A percentile compares a stretch with the other conserved stretches of the same genome.
phyloP scores from a whole-genome alignment of 257 asterid species.

The Handroanthus guayacan region DNA sequence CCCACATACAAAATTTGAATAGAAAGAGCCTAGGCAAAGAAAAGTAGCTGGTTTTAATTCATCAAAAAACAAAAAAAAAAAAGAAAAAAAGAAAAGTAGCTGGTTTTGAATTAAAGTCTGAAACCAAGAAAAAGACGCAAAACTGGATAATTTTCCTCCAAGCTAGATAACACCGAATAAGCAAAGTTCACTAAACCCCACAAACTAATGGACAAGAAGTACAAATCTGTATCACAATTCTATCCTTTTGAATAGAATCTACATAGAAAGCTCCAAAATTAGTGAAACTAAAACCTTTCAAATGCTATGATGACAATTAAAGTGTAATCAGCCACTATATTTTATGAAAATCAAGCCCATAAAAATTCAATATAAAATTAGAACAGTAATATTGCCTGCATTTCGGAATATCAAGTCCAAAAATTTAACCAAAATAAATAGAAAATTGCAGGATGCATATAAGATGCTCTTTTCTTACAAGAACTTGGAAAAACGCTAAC shows the following conservation, averaged over 20 bases:
- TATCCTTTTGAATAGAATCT: constrained; percentile 1
- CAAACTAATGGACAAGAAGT: constrained; percentile 4
- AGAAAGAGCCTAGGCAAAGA: not conserved
- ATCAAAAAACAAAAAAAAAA: too few relatives aligned
- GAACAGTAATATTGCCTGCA: not conserved
- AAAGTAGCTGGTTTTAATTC: not conserved
- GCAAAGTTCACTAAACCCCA: not conserved
- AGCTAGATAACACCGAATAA: not conserved
- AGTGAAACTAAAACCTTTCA: not conserved
- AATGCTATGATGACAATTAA: not conserved
- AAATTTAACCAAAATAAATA: not conserved
- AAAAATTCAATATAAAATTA: constrained; percentile 5
- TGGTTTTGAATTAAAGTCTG: not conserved
- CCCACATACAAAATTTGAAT: not conserved
- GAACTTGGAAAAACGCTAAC: not conserved
- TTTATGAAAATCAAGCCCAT: not conserved
- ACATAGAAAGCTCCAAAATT: constrained; percentile 11
- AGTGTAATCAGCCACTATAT: not conserved
- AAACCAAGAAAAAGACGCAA: constrained; percentile 10
- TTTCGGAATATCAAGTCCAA: constrained; percentile 11
- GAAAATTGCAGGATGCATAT: not conserved
- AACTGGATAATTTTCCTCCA: not conserved
- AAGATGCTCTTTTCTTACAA: not conserved
- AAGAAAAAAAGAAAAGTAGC: constrained; percentile 3
- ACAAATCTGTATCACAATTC: not conserved